Evolutionary conservation across 1,139 yeast genomes (phyloP), one percentile per base, ranked within the genome.

Genomic region (Pichia terricola): DNA sequence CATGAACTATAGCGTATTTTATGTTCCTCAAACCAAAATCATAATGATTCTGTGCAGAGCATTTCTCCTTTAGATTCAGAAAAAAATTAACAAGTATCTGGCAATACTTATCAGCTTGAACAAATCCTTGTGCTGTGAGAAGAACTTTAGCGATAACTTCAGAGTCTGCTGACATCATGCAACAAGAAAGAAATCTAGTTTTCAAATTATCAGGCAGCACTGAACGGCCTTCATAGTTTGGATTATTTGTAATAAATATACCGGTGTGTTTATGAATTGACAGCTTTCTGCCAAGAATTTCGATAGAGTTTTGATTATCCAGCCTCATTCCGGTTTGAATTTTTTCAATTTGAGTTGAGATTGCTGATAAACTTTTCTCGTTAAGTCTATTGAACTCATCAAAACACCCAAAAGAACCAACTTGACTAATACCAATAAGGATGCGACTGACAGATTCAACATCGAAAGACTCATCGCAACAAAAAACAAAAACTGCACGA

Each of bases 321-420:
- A 56, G 52, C 25, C 7, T 34, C 39, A 81, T 58, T 0, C 81
- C 79, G 5, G 62, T 53, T 54, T 87, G 94, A 37, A 88, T 85
- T 22, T 66, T 68, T 54, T 84, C 95, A 36, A 91, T 73, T 55
- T 82, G 89, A 0, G 94, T 79, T 0, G 96, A 82, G 0, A 88
- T 82, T 0, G 96, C 91, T 63, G 96, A 86, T 42, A 91, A 65
- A 46, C 81, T 81, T 16, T 71, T 72, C 47, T 75, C 77, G 41
- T 81, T 81, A 40, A 91, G 70, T 52, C 98, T 71, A 58, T 91
- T 91, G 57, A 91, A 89, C 60, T 91, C 98, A 61, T 91, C 98
- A 64, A 91, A 91, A 60, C 97, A 89, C 4, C 91, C 95, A 96
- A 96, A 89, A 1, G 88, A 83, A 1, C 96, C 96, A 5, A 88